A percentile compares a stretch with the other conserved stretches of the same genome.
phyloP scores from a whole-genome alignment of 2,329 filamentous ascomycete genomes.

The Hyphodiscus sp. region DNA sequence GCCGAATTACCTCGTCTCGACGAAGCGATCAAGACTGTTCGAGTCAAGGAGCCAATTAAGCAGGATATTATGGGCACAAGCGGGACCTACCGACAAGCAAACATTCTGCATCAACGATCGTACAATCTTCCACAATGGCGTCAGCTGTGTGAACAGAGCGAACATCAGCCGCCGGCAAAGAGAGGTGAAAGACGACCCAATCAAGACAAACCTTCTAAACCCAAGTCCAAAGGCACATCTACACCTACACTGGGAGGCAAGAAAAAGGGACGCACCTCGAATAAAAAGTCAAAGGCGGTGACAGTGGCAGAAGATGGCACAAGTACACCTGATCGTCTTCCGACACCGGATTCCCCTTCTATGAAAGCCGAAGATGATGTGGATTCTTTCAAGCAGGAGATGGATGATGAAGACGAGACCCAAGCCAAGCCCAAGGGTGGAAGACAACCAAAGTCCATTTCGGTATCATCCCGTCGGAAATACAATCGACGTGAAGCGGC shows the following conservation, averaged over 20 bases:
- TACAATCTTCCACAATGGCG: constrained; percentile 98
- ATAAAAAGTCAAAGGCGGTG: constrained; percentile 20
- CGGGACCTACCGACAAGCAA: constrained; percentile 93
- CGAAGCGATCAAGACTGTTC: constrained; percentile 83
- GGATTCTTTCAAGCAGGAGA: constrained; percentile 29
- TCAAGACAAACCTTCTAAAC: constrained; percentile 29
- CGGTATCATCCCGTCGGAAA: constrained; percentile 80
- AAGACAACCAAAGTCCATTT: constrained; percentile 46
- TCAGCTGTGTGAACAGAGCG: constrained; percentile 84
- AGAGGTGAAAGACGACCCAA: constrained; percentile 70
- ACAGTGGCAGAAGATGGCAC: constrained; percentile 33
- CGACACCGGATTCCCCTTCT: constrained; percentile 45
- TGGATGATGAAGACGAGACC: constrained; percentile 40
- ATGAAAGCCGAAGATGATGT: constrained; percentile 32
- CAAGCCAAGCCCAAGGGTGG: constrained; percentile 40
- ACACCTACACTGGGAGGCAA: constrained; percentile 12
- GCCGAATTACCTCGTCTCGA: constrained; percentile 71
- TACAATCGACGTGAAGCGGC: constrained; percentile 74
- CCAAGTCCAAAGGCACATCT: constrained; percentile 22
- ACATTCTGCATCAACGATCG: constrained; percentile 90
- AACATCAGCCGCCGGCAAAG: constrained; percentile 88
- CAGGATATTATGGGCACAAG: constrained; percentile 96
- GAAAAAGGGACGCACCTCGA: constrained; percentile 18
- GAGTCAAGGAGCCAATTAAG: constrained; percentile 93
- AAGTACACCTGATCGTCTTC: constrained; percentile 38